Evolutionary conservation across 352 stramenopile species (phyloP).

Genomic region (Globisporangium takayamanum): DNA sequence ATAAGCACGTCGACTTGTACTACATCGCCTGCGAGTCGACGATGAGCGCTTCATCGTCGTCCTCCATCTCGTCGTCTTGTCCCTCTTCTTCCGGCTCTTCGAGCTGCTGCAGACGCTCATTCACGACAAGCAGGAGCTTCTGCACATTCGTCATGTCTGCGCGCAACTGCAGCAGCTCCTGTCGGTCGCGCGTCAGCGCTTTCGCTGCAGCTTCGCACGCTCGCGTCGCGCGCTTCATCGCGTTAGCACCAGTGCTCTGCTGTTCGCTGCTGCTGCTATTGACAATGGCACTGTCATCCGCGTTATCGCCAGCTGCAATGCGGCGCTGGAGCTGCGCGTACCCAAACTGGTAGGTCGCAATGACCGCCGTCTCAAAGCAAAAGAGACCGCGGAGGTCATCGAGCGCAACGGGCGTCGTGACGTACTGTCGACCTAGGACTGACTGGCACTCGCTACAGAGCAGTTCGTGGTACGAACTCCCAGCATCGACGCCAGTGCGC

Average conservation of each 20-base stretch:
- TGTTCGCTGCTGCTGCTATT: slow-evolving; percentile 3
- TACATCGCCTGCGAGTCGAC: slow-evolving; percentile 27
- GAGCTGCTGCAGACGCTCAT: slow-evolving; percentile 58
- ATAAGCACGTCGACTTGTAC: not conserved
- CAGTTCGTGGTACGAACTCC: no score
- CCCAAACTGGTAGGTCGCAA: no score
- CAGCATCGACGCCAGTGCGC: no score
- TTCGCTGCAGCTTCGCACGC: slow-evolving; percentile 19
- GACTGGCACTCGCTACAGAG: no score
- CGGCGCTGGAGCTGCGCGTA: no score
- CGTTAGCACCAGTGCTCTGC: no score
- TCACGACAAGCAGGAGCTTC: slow-evolving; percentile 62
- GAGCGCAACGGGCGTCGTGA: no score
- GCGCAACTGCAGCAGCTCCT: slow-evolving; percentile 42
- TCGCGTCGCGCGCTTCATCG: no score
- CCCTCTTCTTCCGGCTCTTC: slow-evolving; percentile 46
- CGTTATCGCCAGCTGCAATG: no score
- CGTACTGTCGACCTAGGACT: no score
- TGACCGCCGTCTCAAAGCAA: no score
- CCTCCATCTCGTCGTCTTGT: slow-evolving; percentile 16
- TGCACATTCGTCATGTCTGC: slow-evolving; percentile 80
- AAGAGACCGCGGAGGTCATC: no score
- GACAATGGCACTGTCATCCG: not conserved
- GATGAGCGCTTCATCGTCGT: not conserved
- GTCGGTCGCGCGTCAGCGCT: slow-evolving; percentile 36